Evolutionary conservation across 1,284 basidiomycete genomes (phyloP).

Genomic region (Austroboletus sp.): DNA sequence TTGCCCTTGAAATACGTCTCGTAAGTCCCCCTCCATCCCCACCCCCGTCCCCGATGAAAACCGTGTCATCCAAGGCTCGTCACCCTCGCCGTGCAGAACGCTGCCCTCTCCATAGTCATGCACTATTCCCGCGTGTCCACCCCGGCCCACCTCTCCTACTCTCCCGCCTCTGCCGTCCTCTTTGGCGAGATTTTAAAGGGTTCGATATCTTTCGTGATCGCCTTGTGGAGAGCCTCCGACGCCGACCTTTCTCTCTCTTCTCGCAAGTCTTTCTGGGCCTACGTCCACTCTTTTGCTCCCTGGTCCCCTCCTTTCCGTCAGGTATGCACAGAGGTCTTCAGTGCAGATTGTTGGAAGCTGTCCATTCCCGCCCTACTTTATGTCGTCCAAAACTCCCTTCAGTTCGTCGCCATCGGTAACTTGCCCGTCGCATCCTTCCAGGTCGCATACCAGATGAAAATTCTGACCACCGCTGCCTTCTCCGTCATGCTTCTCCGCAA

Average conservation of each 20-base stretch:
- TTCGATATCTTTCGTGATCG: constrained; percentile 76
- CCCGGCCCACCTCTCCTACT: constrained; percentile 71
- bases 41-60: background rate
- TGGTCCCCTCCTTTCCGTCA: constrained; percentile 47
- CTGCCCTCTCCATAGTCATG: constrained; percentile 91
- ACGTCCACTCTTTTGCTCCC: constrained; percentile 34
- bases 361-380: constrained; percentile 95
- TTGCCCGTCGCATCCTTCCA: constrained; percentile 89
- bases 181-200: constrained; percentile 93
- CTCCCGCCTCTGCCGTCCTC: constrained; percentile 87
- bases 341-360: constrained; percentile 90
- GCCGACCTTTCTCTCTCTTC: constrained; percentile 34
- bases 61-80: constrained; percentile 56
- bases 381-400: constrained; percentile 90
- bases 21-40: constrained; percentile 35
- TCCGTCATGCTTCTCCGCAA: constrained; percentile 78
- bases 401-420: constrained; percentile 89
- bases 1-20: constrained; percentile 59
- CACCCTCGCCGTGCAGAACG: constrained; percentile 93
- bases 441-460: constrained; percentile 92
- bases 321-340: constrained; percentile 57
- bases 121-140: constrained; percentile 89
- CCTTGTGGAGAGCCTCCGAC: constrained; percentile 46
- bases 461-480: constrained; percentile 90
- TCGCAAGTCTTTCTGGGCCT: constrained; percentile 44